Conservation (phyloP, 164 flowering plant species). For the Macadamia tetraphylla region DNA sequence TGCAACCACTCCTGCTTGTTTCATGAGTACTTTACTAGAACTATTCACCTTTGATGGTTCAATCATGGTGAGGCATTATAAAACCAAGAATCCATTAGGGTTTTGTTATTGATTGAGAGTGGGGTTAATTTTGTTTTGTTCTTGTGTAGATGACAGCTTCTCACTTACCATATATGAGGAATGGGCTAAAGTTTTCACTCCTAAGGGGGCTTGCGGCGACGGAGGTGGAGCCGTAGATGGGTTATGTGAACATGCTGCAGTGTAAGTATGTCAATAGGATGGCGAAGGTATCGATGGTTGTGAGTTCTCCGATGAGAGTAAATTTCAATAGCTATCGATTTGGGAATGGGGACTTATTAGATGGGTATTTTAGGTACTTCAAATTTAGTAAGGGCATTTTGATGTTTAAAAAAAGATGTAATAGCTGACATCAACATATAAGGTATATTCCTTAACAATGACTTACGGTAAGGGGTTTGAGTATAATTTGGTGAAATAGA, state of each 20-base stretch:
- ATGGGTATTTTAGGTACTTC: not conserved
- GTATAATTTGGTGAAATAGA: no score
- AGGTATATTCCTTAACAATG: not conserved
- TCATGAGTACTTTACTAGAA: slow-evolving; percentile 84
- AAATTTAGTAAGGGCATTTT: not conserved
- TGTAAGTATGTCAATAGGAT: slow-evolving; percentile 61
- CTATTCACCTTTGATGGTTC: slow-evolving; percentile 78
- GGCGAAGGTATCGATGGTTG: slow-evolving; percentile 39
- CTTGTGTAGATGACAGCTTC: slow-evolving; percentile 83
- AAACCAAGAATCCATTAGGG: no score
- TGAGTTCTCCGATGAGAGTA: slow-evolving; percentile 39
- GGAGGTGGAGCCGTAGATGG: slow-evolving; percentile 48
- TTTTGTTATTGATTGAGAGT: no score
- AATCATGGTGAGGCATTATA: slow-evolving; percentile 51
- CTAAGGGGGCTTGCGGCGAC: slow-evolving; percentile 65
- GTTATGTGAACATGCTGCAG: slow-evolving; percentile 66
- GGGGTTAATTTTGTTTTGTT: not conserved
- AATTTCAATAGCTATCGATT: slow-evolving; percentile 56
- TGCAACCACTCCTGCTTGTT: slow-evolving; percentile 96
- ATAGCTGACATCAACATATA: no score
- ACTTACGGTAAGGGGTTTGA: not conserved
- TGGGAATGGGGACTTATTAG: no score
- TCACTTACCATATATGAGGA: slow-evolving; percentile 79
- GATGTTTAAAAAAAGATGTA: no score
- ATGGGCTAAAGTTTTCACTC: slow-evolving; percentile 89